Percentiles rank a stretch among this genome's conserved stretches.
Conservation (phyloP, 2,329 filamentous ascomycete species). For the Trichoderma citrinoviride region DNA sequence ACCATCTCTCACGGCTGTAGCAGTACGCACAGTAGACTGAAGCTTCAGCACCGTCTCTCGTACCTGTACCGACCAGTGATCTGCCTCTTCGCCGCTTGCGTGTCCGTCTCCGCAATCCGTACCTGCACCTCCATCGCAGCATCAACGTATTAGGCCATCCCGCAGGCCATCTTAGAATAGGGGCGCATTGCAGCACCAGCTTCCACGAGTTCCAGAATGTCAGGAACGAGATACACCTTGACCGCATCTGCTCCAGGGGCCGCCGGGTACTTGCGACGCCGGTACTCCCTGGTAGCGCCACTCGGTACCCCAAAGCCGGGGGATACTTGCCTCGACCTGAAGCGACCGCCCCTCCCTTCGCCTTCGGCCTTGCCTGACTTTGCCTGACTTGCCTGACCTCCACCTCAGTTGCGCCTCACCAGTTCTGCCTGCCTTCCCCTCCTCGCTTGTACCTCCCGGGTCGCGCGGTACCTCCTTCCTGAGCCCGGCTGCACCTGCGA, state of each 20-base stretch:
- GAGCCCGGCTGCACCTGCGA: constrained; percentile 13
- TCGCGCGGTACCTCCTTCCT: neutral
- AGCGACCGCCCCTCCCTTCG: neutral
- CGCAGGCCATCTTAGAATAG: constrained; percentile 8
- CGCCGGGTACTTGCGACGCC: neutral
- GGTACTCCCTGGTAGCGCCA: constrained; percentile 1
- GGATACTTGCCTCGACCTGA: constrained; percentile 13
- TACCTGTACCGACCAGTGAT: neutral
- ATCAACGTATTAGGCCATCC: neutral
- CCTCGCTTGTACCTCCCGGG: constrained; percentile 18
- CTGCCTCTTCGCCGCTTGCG: neutral
- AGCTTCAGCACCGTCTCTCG: neutral
- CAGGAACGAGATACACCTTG: constrained; percentile 16
- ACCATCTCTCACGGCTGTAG: no score
- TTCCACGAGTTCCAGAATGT: constrained; percentile 17
- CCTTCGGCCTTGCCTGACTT: no score
- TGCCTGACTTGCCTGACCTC: neutral
- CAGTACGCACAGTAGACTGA: neutral
- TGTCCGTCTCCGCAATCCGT: neutral
- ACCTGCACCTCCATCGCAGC: neutral
- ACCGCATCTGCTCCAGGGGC: constrained; percentile 19
- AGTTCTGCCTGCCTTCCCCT: constrained; percentile 13
- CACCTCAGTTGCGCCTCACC: neutral
- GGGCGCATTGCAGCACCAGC: constrained; percentile 9
- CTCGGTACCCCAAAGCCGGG: constrained; percentile 17